These are phyloP conservation scores for Gyrodon lividus DNA, from an alignment of 768 basidiomycete genomes.

Conservation along the genomic window DNA sequence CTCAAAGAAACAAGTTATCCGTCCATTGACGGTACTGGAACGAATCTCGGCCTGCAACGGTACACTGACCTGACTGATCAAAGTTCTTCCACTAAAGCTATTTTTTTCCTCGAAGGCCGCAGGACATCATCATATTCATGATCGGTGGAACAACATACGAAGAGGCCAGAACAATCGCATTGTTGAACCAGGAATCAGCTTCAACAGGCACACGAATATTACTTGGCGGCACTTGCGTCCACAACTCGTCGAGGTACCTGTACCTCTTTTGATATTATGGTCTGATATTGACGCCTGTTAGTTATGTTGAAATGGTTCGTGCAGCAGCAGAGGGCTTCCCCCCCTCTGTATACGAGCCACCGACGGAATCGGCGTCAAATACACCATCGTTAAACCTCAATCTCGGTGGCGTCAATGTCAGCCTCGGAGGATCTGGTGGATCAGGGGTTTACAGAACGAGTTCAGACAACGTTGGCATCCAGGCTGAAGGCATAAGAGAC, in stretches of 20 bases:
- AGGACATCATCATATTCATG: conserved; percentile 96
- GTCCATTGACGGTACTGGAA: conserved; percentile 72
- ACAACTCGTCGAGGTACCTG: conserved; percentile 86
- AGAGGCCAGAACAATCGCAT: conserved; percentile 81
- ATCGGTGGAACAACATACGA: conserved; percentile 96
- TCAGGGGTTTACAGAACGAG: conserved; percentile 84
- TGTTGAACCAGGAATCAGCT: conserved; percentile 80
- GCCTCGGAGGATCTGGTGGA: conserved; percentile 83
- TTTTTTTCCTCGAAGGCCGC: conserved; percentile 55
- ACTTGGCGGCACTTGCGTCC: conserved; percentile 92
- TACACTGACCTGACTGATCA: conserved; percentile 24
- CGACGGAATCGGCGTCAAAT: conserved; percentile 67
- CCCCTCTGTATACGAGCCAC: conserved; percentile 68
- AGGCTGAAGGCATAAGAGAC: conserved; percentile 86
- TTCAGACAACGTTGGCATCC: conserved; percentile 68
- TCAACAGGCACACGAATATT: conserved; percentile 71
- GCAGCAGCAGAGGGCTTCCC: conserved; percentile 64
- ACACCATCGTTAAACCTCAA: conserved; percentile 87
- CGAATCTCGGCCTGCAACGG: conserved; percentile 73
- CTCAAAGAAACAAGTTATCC: conserved; percentile 89
- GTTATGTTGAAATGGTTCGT: conserved; percentile 88
- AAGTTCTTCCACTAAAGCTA: conserved; percentile 3
- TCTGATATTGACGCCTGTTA: conserved; percentile 30
- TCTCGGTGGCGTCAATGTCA: conserved; percentile 89
- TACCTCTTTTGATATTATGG: background rate